These are phyloP conservation scores for Leccinellum luteum DNA, from an alignment of 768 basidiomycete species.

Conservation along the genomic window DNA sequence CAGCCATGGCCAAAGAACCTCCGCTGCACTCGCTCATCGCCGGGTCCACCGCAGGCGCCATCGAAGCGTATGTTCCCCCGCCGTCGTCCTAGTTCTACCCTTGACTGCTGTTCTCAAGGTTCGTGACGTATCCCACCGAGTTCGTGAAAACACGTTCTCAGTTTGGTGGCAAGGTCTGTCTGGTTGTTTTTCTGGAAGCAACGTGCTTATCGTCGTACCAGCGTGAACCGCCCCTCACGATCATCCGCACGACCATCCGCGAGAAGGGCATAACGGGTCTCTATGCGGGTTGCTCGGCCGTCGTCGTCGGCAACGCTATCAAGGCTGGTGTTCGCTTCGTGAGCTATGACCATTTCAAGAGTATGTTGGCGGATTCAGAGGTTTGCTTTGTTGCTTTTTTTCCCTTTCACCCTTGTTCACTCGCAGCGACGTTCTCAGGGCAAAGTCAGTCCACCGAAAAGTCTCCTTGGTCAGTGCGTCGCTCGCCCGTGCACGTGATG, in stretches of 20 bases:
- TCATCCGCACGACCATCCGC: constrained; percentile 70
- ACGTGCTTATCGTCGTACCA: constrained; percentile 21
- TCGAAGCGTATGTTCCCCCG: constrained; percentile 80
- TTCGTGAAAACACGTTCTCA: constrained; percentile 94
- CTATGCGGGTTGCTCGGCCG: constrained; percentile 90
- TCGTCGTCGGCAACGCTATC: constrained; percentile 85
- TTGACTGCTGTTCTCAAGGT: constrained; percentile 44
- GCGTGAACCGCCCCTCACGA: constrained; percentile 70
- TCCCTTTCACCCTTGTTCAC: background rate
- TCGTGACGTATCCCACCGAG: constrained; percentile 87
- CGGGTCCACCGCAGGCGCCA: constrained; percentile 87
- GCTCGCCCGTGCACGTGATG: background rate
- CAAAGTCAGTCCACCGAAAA: constrained; percentile 83
- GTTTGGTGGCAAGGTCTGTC: constrained; percentile 72
- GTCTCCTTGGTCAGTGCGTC: constrained; percentile 63
- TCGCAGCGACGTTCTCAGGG: constrained; percentile 52
- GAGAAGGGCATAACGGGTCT: constrained; percentile 78
- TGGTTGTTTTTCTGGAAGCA: background rate
- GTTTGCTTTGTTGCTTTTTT: constrained; percentile 37
- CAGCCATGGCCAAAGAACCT: constrained; percentile 55
- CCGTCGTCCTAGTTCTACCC: background rate
- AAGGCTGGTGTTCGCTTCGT: constrained; percentile 98
- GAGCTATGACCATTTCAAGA: constrained; percentile 92
- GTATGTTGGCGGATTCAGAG: constrained; percentile 74
- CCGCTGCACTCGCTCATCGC: constrained; percentile 85